Base-by-base conservation (phyloP, 331 rosid species). In the Ulmus americana region DNA sequence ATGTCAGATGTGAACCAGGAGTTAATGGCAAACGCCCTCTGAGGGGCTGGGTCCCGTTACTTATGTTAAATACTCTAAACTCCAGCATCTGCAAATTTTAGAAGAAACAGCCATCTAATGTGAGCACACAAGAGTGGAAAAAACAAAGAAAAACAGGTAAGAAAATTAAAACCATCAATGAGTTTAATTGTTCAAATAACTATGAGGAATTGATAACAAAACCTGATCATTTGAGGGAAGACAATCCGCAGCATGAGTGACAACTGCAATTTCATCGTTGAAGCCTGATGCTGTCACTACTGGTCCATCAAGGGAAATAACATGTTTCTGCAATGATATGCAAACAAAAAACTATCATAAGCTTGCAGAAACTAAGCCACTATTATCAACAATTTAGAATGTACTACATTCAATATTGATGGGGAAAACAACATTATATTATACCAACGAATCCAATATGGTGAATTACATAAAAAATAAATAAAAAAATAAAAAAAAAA, bases 261-360 rank as follows among this genome's bases (percentile, higher is more conserved):
- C 97, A 82, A 94, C 70, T 4, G 91, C 99, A 75, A 94, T 86
- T 66, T 84, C 83, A 68, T 87, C 90, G 76, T 79, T 79, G 80
- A 87, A 87, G 74, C 99, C 99, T 9, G 97, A 79, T 67, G 99
- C 95, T 41, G 95, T 87, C 75, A 94, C 91, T 60, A 85, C 95
- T 58, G 95, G 91, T 77, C 99, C 95, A 40, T 90, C 88, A 16
- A 94, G 76, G 39, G 90, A 87, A 64, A 94, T 65, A 62, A 90
- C 74, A 74, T 90, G 80, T 74, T 74, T 94, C 97, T 94, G 97
- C 70, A 74, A 72, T 44, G 44, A 75, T 71, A 63, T 39, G 59
- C 61, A 70, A 59, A 65, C 51, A 73, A 72, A 42, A 74, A 56
- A 63, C 74, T 40, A 48, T 63, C 12, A 7, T 14, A 4, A 38